Conservation (phyloP, 148 eudicot species). For the Fagopyrum homotropicum region DNA sequence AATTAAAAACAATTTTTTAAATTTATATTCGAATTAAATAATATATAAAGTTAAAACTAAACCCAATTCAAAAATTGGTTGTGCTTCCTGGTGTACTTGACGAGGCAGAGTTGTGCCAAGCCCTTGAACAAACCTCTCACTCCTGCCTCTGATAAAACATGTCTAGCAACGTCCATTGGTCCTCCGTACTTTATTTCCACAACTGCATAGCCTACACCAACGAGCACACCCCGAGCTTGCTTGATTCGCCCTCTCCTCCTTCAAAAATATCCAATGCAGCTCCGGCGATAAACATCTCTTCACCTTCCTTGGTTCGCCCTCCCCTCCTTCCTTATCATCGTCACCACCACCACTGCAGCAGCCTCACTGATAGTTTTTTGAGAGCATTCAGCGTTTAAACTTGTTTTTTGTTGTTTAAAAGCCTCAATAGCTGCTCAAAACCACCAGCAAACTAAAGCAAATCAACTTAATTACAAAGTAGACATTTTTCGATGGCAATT, state of each 20-base stretch:
- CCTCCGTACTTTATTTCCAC: slow-evolving; percentile 76
- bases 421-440: slow-evolving; percentile 57
- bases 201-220: slow-evolving; percentile 37
- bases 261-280: slow-evolving; percentile 44
- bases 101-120: slow-evolving; percentile 77
- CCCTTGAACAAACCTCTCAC: slow-evolving; percentile 82
- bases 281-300: slow-evolving; percentile 91
- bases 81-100: too few species aligned
- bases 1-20: too few species aligned
- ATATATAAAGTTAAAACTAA: too few species aligned
- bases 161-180: slow-evolving; percentile 77
- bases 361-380: slow-evolving; percentile 47
- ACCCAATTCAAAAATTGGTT: too few species aligned
- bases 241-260: background rate
- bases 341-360: slow-evolving; percentile 25
- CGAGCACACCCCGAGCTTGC: slow-evolving; percentile 86
- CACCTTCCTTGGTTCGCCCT: slow-evolving; percentile 48
- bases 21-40: too few species aligned
- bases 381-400: slow-evolving; percentile 42
- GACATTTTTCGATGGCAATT: too few species aligned
- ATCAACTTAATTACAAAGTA: too few species aligned
- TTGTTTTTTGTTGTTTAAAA: slow-evolving; percentile 58
- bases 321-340: slow-evolving; percentile 35
- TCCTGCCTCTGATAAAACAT: slow-evolving; percentile 77
- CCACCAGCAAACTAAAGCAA: background rate